Conservation (phyloP, 345 rosid species). For the Combretum micranthum region DNA sequence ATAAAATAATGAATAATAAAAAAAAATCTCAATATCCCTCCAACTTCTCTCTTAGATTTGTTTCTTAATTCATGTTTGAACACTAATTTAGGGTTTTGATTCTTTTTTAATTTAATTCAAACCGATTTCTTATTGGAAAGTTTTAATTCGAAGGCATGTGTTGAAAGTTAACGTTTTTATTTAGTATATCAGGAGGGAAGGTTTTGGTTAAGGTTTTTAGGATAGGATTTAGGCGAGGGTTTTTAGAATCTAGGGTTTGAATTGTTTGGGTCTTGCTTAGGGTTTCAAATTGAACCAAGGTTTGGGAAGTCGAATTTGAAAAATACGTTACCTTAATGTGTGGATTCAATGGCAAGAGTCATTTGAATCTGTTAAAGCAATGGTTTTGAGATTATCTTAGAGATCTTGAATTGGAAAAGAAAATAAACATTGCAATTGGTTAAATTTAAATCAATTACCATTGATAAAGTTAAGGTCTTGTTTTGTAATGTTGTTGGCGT, state of each 20-base stretch:
- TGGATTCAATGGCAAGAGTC: not conserved
- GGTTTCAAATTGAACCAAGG: not conserved
- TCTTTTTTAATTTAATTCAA: too few relatives aligned
- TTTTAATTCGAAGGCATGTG: not conserved
- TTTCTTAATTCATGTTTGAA: too few relatives aligned
- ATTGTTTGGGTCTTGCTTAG: not conserved
- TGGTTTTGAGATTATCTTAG: not conserved
- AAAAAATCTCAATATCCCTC: too few relatives aligned
- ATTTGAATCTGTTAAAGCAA: not conserved
- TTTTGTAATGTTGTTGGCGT: constrained; percentile 14
- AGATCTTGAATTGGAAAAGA: not conserved
- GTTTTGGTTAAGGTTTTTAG: constrained; percentile 5
- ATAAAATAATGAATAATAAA: too few relatives aligned
- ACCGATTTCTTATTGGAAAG: too few relatives aligned
- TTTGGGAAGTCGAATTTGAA: not conserved
- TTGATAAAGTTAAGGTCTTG: not conserved
- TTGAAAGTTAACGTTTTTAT: constrained; percentile 1
- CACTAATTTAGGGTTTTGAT: not conserved
- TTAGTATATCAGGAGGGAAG: not conserved
- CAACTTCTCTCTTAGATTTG: too few relatives aligned
- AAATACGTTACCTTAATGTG: not conserved
- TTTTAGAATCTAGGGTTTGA: not conserved
- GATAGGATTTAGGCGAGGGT: constrained; percentile 4
- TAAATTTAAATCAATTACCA: not conserved
- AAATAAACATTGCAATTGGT: not conserved